Evolutionary conservation across 352 stramenopile genomes (phyloP), one percentile per base, ranked within the genome.

Genomic region (Phytophthora europaea): DNA sequence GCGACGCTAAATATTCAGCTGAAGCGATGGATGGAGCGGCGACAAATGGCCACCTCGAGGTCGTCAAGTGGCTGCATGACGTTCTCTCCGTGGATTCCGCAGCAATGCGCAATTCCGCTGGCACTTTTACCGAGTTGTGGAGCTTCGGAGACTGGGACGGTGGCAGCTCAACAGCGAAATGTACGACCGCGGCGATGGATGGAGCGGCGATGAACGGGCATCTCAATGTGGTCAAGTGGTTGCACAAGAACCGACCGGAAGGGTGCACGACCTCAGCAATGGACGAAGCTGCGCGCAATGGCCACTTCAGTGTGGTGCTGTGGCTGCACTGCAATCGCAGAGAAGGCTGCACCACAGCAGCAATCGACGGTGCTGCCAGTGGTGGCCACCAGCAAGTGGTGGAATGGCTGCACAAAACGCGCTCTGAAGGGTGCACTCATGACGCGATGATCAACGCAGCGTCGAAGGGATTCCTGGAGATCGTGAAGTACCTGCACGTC

Each of bases 251-350:
- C 28, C n/a, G 63, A 38, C 16, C 23, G 3, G 63, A 68, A 61
- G 57, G 50, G 4, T 73, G 64, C 22, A 69, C 70, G 15, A 66
- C 57, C 6, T 47, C 31, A 7, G 64, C 63, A 26, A 73, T 76
- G 33, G 58, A 73, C 40, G 8, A 23, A 22, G 70, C 62, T 4
- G 70, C 70, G 13, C 43, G 22, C 12, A 72, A 65, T 33, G 65
- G 64, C 13, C 60, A 73, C 58, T 65, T 70, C n/a, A 45, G 48
- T 18, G 33, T 56, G 4, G 33, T 76, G 40, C 18, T 60, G 47
- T 76, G 69, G 69, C 23, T 76, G 13, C 69, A 73, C 36, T 61
- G 34, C 18, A 69, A 73, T 8, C 65, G 59, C 9, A n/a, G n/a
- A 23, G 64, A 77, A 64, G 65, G 65, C 2, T 77, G 65, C 16